phyloP scores from a whole-genome alignment of 768 basidiomycete genomes.

The Mycena galericulata region DNA sequence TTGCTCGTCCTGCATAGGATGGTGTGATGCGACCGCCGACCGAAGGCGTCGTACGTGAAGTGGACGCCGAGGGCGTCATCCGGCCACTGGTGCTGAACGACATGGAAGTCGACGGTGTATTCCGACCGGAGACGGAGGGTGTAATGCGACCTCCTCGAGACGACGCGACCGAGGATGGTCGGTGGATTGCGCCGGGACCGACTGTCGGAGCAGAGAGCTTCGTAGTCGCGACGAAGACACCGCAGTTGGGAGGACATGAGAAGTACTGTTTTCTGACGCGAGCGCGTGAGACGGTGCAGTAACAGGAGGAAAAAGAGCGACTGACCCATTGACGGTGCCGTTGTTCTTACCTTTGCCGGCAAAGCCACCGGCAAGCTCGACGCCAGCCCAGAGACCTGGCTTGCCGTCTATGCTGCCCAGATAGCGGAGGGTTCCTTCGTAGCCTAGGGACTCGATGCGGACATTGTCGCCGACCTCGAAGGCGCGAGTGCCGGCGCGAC shows the following conservation, averaged over 20 bases:
- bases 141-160: slow-evolving; percentile 71
- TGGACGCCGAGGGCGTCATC: slow-evolving; percentile 46
- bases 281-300: slow-evolving; percentile 22
- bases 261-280: slow-evolving; percentile 83
- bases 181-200: slow-evolving; percentile 58
- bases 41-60: slow-evolving; percentile 53
- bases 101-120: slow-evolving; percentile 59
- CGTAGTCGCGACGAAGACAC: slow-evolving; percentile 87
- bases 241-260: slow-evolving; percentile 83
- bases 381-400: slow-evolving; percentile 91
- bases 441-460: slow-evolving; percentile 87
- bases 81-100: slow-evolving; percentile 35
- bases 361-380: slow-evolving; percentile 89
- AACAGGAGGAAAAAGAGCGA: slow-evolving; percentile 34
- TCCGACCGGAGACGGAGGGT: slow-evolving; percentile 65
- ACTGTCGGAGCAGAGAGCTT: slow-evolving; percentile 87
- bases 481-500: slow-evolving; percentile 53
- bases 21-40: slow-evolving; percentile 65
- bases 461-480: slow-evolving; percentile 87
- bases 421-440: slow-evolving; percentile 86
- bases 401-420: slow-evolving; percentile 92
- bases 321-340: slow-evolving; percentile 90
- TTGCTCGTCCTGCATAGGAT: slow-evolving; percentile 51
- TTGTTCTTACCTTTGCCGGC: slow-evolving; percentile 95
- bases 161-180: slow-evolving; percentile 87